A percentile compares a stretch with the other conserved stretches of the same genome.
Evolutionary conservation across 148 eudicot species (phyloP).

Genomic region (Silene latifolia): DNA sequence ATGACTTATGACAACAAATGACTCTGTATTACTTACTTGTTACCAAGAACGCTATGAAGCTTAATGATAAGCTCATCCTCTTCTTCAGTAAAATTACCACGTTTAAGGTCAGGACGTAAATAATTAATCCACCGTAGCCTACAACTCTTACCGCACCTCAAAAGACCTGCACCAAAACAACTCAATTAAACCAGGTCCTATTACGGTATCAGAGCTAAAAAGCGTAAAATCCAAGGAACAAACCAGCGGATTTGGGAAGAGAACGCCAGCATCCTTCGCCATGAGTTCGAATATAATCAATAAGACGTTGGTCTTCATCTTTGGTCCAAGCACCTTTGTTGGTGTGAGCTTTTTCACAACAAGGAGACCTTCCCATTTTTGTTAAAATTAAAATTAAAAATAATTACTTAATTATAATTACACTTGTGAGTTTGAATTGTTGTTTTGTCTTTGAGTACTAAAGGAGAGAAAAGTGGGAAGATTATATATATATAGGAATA

Average conservation of each 20-base stretch:
- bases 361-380: conserved; percentile 71
- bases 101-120: conserved; percentile 71
- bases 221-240: not conserved
- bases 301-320: conserved; percentile 76
- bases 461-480: conserved; percentile 6
- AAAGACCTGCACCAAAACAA: conserved; percentile 26
- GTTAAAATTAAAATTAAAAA: not conserved
- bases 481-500: not conserved
- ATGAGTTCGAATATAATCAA: conserved; percentile 57
- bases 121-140: conserved; percentile 79
- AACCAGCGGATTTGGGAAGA: conserved; percentile 84
- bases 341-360: conserved; percentile 90
- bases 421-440: not conserved
- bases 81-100: conserved; percentile 76
- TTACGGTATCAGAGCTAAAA: not conserved
- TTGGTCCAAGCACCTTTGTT: conserved; percentile 95
- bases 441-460: not conserved
- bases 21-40: too few relatives aligned
- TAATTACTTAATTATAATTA: not conserved
- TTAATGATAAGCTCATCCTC: conserved; percentile 79
- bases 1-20: too few relatives aligned
- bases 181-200: not conserved
- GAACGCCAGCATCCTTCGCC: conserved; percentile 97
- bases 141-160: conserved; percentile 84
- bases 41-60: conserved; percentile 72